Evolutionary conservation across 495 filamentous ascomycete genomes (phyloP), one percentile per base, ranked within the genome.

Genomic region (Penicillium lagena): DNA sequence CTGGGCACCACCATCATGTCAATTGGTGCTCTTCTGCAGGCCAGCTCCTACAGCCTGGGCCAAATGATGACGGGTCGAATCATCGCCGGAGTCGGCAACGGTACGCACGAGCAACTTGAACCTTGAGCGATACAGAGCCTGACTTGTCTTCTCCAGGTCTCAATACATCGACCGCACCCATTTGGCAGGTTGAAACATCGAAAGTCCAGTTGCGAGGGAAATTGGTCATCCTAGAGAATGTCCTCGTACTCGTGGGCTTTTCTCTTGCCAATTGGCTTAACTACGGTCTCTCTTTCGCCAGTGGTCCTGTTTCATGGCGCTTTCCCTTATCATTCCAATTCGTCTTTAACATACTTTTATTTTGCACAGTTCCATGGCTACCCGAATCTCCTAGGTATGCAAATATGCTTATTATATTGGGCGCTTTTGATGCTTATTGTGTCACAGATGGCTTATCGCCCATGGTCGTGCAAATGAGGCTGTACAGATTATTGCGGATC

Each of bases 131-230:
- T 48, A 29, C 3, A 31, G 30, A 7, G 14, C 9, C 12, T 32
- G 28, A 41, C 28, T 11, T 31, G 39, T 6, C n/a, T 34, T 10
- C 32, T 34, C 32, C 32, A 42, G 12, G 28, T 38, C 15, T 36
- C 11, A 42, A 42, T 34, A 47, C 45, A 12, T 49, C 43, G 12
- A 42, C 40, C 17, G 37, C 41, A 17, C 46, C 71, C 4, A 59
- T 70, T 5, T 74, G 71, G 71, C 67, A 70, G 44, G 58, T 58
- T 17, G 71, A 75, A 42, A 79, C 76, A 0, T 74, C 72, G 1
- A 72, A 78, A 47, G 71, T 68, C 5, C 57, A 68, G 30, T 73
- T 66, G 65, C 66, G 80, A 55, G 81, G 81, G 29, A 72, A 74
- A 50, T 58, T 81, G 12, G 68, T 81, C 27, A 62, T 78, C 33